Evolutionary conservation across 1,284 basidiomycete species (phyloP).

Genomic region (Leccinum proximum): DNA sequence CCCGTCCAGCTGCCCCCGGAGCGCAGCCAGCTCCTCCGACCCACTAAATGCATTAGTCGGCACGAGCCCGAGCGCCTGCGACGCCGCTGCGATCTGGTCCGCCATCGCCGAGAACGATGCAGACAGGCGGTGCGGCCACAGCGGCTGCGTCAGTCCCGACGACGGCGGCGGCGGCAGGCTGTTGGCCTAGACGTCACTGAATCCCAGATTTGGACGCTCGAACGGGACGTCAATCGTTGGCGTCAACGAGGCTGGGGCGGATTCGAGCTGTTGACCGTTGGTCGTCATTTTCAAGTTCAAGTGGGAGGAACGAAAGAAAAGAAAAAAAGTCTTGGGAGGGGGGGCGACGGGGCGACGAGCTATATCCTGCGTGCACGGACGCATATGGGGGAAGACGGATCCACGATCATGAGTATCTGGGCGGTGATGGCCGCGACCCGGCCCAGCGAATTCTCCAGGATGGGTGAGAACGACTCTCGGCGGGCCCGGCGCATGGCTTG

Average conservation of each 20-base stretch:
- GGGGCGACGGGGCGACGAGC: not conserved
- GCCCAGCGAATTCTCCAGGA: not conserved
- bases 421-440: not conserved
- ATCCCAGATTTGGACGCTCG: slow-evolving; percentile 6
- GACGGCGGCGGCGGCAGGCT: not conserved
- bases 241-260: slow-evolving; percentile 15
- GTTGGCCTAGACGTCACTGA: not conserved
- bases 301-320: slow-evolving; percentile 1
- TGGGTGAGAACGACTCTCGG: not conserved
- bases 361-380: not conserved
- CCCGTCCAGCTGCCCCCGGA: slow-evolving; percentile 12
- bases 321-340: not conserved
- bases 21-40: slow-evolving; percentile 15
- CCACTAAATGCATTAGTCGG: slow-evolving; percentile 13
- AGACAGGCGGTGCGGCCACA: slow-evolving; percentile 34
- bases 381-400: not conserved
- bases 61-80: slow-evolving; percentile 35
- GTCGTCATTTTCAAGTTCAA: not conserved
- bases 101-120: slow-evolving; percentile 38
- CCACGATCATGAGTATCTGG: not conserved
- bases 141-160: slow-evolving; percentile 6
- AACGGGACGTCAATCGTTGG: slow-evolving; percentile 21
- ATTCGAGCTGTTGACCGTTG: slow-evolving; percentile 5
- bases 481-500: not conserved
- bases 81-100: slow-evolving; percentile 38